Percentiles rank a stretch among this genome's conserved stretches.
Evolutionary conservation across 2,329 filamentous ascomycete species (phyloP).

Genomic region (Talaromyces sp.): DNA sequence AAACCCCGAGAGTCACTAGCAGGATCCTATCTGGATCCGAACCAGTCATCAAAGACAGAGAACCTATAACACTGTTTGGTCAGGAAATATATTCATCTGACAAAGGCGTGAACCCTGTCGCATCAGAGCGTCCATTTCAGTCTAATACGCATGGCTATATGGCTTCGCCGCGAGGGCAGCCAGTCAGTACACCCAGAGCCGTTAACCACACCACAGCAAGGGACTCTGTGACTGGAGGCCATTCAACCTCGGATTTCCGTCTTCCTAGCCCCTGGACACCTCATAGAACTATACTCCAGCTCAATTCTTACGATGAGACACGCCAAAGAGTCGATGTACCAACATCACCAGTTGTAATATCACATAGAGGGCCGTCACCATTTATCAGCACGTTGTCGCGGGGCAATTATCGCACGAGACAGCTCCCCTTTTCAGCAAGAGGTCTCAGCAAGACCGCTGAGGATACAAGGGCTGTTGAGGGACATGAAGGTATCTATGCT

Average conservation of each 20-base stretch:
- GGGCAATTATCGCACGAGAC: not conserved
- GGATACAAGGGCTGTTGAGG: not conserved
- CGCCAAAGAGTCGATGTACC: not conserved
- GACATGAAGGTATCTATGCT: not conserved
- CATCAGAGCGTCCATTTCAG: not conserved
- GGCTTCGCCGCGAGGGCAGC: not conserved
- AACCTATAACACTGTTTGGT: not conserved
- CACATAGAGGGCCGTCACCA: not conserved
- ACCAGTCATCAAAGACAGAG: not conserved
- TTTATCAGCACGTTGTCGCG: not conserved
- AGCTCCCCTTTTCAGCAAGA: not conserved
- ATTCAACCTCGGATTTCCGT: not conserved
- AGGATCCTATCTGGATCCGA: not conserved
- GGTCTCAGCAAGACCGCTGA: not conserved
- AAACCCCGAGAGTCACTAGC: not conserved
- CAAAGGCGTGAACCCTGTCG: not conserved
- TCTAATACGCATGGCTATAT: not conserved
- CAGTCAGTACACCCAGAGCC: not conserved
- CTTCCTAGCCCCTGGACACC: conserved; percentile 8
- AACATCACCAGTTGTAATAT: not conserved
- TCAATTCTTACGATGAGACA: not conserved
- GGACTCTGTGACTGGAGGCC: not conserved
- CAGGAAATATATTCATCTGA: not conserved
- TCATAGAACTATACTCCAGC: not conserved
- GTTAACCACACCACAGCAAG: not conserved